A percentile compares a stretch with the other conserved stretches of the same genome.
Conservation (phyloP, 139 green algal genomes). For the Chlorella sp. region DNA sequence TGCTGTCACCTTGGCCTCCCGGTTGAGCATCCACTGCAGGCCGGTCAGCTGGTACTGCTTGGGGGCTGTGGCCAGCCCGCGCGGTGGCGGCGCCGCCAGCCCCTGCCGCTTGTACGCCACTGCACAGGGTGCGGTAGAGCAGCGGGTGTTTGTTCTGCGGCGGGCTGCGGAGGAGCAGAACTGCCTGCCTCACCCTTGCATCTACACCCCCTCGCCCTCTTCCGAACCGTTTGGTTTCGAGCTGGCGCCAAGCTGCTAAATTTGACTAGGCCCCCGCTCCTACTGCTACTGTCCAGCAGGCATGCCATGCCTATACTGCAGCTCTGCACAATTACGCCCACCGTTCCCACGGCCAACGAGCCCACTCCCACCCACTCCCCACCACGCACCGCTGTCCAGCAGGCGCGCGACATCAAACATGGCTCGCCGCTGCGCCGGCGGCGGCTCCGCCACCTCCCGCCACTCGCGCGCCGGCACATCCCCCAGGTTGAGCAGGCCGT, state of each 20-base stretch:
- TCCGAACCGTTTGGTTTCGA: no score
- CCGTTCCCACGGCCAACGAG: no score
- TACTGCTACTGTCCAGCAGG: background rate
- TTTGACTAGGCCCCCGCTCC: no score
- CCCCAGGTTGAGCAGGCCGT: slow-evolving; percentile 57
- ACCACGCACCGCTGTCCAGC: slow-evolving; percentile 31
- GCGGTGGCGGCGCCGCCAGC: slow-evolving; percentile 2
- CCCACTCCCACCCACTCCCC: background rate
- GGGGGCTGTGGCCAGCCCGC: slow-evolving; percentile 32
- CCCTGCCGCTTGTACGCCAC: slow-evolving; percentile 3
- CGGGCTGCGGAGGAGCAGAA: background rate
- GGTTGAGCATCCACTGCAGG: slow-evolving; percentile 67
- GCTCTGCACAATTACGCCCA: no score
- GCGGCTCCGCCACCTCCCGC: background rate
- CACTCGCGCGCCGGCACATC: slow-evolving; percentile 14
- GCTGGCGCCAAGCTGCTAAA: no score
- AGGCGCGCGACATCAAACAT: slow-evolving; percentile 36
- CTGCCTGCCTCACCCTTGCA: no score
- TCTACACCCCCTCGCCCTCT: no score
- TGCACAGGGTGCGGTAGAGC: no score
- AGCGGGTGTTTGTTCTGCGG: no score
- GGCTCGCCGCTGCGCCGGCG: background rate
- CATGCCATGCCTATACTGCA: background rate
- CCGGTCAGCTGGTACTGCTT: slow-evolving; percentile 68
- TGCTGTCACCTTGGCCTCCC: slow-evolving; percentile 49